Evolutionary conservation across 345 rosid genomes (phyloP).

Genomic region (Acer campestre): DNA sequence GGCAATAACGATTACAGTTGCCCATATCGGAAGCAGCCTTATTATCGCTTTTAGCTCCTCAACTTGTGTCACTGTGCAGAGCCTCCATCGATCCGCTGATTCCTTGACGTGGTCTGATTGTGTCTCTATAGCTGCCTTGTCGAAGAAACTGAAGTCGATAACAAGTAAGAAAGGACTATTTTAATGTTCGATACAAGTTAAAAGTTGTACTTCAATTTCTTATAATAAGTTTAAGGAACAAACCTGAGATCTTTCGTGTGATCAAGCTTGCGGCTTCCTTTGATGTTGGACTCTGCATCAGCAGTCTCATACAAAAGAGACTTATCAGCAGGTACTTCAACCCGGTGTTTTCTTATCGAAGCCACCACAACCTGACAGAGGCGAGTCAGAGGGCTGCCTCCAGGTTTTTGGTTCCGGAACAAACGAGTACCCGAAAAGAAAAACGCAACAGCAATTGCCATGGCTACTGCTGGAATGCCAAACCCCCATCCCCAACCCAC

Average conservation of each 20-base stretch:
- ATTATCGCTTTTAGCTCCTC: slow-evolving; percentile 75
- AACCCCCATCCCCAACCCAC: slow-evolving; percentile 87
- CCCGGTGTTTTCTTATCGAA: slow-evolving; percentile 35
- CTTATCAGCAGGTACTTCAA: slow-evolving; percentile 40
- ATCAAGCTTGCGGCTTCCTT: slow-evolving; percentile 62
- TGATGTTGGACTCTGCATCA: slow-evolving; percentile 48
- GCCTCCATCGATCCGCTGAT: slow-evolving; percentile 43
- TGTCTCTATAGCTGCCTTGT: slow-evolving; percentile 69
- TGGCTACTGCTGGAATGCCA: slow-evolving; percentile 61
- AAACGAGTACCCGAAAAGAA: slow-evolving; percentile 70
- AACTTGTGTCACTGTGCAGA: slow-evolving; percentile 75
- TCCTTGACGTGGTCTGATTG: slow-evolving; percentile 34
- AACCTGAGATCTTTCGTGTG: slow-evolving; percentile 48
- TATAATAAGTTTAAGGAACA: neutral
- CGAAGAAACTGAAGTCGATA: slow-evolving; percentile 49
- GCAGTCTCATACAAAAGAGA: slow-evolving; percentile 47
- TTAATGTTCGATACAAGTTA: neutral
- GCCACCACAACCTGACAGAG: slow-evolving; percentile 64
- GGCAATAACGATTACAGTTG: slow-evolving; percentile 60
- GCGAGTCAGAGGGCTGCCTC: slow-evolving; percentile 74
- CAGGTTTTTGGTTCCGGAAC: slow-evolving; percentile 61
- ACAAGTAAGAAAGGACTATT: neutral
- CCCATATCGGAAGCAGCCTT: slow-evolving; percentile 72
- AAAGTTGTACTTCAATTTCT: too few species aligned
- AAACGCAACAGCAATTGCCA: slow-evolving; percentile 63